Base-by-base conservation (phyloP, 2,329 filamentous ascomycete species). In the Aureobasidium musti region DNA sequence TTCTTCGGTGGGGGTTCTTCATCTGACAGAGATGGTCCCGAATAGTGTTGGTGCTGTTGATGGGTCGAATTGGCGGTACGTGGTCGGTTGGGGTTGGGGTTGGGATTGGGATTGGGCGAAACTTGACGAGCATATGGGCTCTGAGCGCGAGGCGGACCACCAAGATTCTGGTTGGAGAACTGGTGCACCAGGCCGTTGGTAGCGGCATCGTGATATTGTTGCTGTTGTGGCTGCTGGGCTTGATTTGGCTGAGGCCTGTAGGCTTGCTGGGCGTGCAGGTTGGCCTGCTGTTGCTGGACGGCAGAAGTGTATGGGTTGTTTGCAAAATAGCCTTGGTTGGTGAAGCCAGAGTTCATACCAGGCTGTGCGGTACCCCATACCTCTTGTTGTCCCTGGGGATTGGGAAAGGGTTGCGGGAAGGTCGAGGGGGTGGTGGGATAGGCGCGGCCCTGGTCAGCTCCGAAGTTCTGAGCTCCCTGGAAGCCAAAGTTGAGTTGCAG, bases 131-230 rank as follows among this genome's bases (percentile, higher is more conserved):
- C 86, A 75, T 92, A 93, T 57, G 88, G 87, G 68, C 81, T 82
- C 33, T 87, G 87, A 35, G 84, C 84, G 71, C 92, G 86, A 68
- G 88, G 87, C 50, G 86, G 70, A 68, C 91, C 89, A 47, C 76
- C 79, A 26, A 98, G 85, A 78, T 97, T 96, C 82, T 98, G 94
- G 79, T 97, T 92, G 67, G 94, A 96, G 79, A 98, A 96, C 78
- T 99, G 95, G 77, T 97, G 92, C 68, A 93, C 92, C 53, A 98
- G 85, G 35, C 92, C 93, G 73, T 92, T 95, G 73, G 94, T 96
- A 71, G 89, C 89, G 71, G 89, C 89, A 75, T 97, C 92, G 74
- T 91, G 92, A 76, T 82, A 86, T 81, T 63, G 82, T 6, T 49
- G 80, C 73, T 82, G 82, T 21, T 28, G 26, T 37, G 70, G 71